phyloP scores from a whole-genome alignment of 345 rosid species.

The Lagerstroemia speciosa region DNA sequence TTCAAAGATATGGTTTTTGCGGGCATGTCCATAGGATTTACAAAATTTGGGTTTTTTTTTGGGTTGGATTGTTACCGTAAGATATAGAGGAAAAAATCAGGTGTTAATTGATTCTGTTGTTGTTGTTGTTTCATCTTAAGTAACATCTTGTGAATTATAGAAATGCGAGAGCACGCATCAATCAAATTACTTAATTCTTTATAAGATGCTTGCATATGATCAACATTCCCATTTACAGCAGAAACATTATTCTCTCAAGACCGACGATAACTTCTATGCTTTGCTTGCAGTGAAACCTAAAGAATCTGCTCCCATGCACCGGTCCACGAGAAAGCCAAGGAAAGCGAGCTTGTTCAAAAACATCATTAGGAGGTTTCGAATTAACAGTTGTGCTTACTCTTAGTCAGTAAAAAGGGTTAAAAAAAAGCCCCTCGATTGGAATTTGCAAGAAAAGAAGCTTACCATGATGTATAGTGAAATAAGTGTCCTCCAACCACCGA shows the following conservation, averaged over 20 bases:
- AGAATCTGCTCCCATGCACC: conserved; percentile 1
- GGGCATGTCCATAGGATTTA: background rate
- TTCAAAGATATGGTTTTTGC: conserved; percentile 2
- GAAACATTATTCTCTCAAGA: too few species aligned
- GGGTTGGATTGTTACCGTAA: background rate
- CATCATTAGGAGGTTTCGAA: too few species aligned
- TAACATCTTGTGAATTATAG: background rate
- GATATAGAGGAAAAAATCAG: background rate
- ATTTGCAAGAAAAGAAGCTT: background rate
- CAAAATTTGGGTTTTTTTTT: background rate
- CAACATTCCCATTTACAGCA: background rate
- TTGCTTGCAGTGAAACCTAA: conserved; percentile 1
- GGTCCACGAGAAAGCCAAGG: background rate
- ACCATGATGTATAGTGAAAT: too few species aligned
- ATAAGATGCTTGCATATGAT: background rate
- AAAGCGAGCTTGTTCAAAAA: background rate
- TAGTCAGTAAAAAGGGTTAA: too few species aligned
- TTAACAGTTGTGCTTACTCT: too few species aligned
- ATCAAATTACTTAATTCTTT: background rate
- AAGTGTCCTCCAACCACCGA: background rate
- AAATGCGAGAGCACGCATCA: background rate
- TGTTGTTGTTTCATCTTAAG: background rate
- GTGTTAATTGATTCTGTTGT: background rate
- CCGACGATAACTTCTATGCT: background rate
- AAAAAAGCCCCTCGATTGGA: too few species aligned